Conservation (phyloP, 208 protist species). For the Cochliopodium minus region DNA sequence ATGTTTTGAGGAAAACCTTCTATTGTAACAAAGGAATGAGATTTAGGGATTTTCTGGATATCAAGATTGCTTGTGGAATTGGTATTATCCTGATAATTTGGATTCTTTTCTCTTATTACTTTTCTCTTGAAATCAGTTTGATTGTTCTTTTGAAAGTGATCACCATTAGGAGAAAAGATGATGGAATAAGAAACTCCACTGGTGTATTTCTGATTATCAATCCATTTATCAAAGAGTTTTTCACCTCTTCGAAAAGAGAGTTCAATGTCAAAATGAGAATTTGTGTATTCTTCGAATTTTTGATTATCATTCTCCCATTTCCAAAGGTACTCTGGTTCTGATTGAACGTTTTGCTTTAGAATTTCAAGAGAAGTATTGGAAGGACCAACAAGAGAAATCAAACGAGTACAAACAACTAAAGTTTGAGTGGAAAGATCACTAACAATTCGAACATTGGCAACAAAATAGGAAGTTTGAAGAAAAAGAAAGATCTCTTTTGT, state of each 20-base stretch:
- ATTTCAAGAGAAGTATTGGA: background rate
- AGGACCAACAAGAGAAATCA: background rate
- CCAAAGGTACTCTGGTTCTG: background rate
- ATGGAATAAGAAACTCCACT: background rate
- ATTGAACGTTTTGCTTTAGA: background rate
- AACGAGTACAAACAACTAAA: background rate
- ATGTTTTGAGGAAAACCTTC: background rate
- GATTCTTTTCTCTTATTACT: background rate
- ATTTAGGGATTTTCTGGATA: no score
- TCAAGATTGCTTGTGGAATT: no score
- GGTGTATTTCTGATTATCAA: background rate
- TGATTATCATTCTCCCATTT: background rate
- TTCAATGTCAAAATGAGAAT: background rate
- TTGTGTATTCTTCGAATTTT: background rate
- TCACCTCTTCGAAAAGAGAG: background rate
- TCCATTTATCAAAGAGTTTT: background rate
- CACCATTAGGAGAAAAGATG: background rate
- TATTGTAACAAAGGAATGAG: no score
- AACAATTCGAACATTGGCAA: background rate
- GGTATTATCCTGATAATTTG: background rate
- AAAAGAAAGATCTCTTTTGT: background rate
- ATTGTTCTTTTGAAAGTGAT: background rate
- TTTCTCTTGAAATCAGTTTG: background rate
- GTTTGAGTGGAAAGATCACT: background rate
- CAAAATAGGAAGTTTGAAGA: background rate